Percentiles rank a stretch among this genome's conserved stretches.
Evolutionary conservation across 495 filamentous ascomycete species (phyloP).

Genomic region (Margaritispora aquatica): DNA sequence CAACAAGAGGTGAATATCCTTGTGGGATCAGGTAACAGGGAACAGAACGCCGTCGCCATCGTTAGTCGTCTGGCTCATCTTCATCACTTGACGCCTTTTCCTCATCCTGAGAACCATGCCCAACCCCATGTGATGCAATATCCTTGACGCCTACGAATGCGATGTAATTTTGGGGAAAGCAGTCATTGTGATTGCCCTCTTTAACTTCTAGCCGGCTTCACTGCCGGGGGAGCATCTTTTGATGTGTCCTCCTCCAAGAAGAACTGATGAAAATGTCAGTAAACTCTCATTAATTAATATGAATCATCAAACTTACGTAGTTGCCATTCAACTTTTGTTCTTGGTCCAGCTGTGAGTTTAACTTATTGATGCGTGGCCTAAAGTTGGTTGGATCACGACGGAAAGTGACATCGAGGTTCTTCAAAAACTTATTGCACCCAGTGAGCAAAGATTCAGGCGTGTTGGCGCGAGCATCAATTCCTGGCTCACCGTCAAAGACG

Average conservation of each 20-base stretch:
- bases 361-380: constrained; percentile 97
- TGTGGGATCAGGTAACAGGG: constrained; percentile 50
- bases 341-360: constrained; percentile 89
- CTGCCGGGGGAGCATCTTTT: neutral
- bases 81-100: constrained; percentile 22
- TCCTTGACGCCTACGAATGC: constrained; percentile 25
- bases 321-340: constrained; percentile 93
- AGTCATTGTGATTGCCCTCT: constrained; percentile 21
- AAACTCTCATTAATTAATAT: constrained; percentile 12
- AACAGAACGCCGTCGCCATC: constrained; percentile 39
- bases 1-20: constrained; percentile 13
- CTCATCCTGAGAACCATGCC: constrained; percentile 19
- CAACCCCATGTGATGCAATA: constrained; percentile 14
- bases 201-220: constrained; percentile 18
- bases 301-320: constrained; percentile 55
- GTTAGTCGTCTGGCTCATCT: constrained; percentile 31
- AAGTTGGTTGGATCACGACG: constrained; percentile 94
- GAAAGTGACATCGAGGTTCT: constrained; percentile 96
- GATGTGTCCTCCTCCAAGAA: constrained; percentile 25
- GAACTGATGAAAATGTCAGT: constrained; percentile 21
- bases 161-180: constrained; percentile 10
- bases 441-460: constrained; percentile 85
- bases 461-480: constrained; percentile 81
- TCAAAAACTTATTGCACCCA: constrained; percentile 93
- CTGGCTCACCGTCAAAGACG: constrained; percentile 92